Conservation (phyloP, 495 filamentous ascomycete genomes). For the Clohesyomyces aquaticus region DNA sequence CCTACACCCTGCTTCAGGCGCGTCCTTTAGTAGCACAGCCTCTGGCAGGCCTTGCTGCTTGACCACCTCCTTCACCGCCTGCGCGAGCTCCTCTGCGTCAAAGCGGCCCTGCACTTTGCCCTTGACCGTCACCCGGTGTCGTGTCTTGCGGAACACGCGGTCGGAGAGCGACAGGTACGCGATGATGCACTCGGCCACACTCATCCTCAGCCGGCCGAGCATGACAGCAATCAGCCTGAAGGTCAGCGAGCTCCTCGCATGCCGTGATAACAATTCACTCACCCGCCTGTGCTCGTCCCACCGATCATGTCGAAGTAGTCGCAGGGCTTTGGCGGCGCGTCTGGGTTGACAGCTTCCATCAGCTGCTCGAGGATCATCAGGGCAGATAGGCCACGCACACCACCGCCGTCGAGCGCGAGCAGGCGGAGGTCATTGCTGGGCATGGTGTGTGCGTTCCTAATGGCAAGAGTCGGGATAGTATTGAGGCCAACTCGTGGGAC, state of each 20-base stretch:
- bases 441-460: slow-evolving; percentile 7
- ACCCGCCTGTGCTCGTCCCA: slow-evolving; percentile 15
- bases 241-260: not conserved
- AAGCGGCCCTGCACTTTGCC: slow-evolving; percentile 38
- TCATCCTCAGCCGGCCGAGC: slow-evolving; percentile 56
- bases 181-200: slow-evolving; percentile 51
- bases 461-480: slow-evolving; percentile 2
- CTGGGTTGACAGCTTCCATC: slow-evolving; percentile 33
- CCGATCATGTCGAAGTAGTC: slow-evolving; percentile 40
- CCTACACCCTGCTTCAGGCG: not conserved
- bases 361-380: slow-evolving; percentile 34
- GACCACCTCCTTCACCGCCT: slow-evolving; percentile 48
- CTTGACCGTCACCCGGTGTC: slow-evolving; percentile 5
- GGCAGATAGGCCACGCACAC: slow-evolving; percentile 36
- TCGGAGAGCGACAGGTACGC: slow-evolving; percentile 44
- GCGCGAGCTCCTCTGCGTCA: slow-evolving; percentile 48
- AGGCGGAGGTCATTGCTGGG: slow-evolving; percentile 19
- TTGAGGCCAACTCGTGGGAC: not conserved
- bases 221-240: slow-evolving; percentile 56
- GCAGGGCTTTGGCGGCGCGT: slow-evolving; percentile 34
- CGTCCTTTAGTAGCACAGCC: not conserved
- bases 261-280: not conserved
- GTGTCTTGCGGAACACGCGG: slow-evolving; percentile 4
- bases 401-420: slow-evolving; percentile 35
- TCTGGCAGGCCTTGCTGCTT: not conserved